phyloP scores from a whole-genome alignment of 805 yeast species.

The Metschnikowia noctiluminum region DNA sequence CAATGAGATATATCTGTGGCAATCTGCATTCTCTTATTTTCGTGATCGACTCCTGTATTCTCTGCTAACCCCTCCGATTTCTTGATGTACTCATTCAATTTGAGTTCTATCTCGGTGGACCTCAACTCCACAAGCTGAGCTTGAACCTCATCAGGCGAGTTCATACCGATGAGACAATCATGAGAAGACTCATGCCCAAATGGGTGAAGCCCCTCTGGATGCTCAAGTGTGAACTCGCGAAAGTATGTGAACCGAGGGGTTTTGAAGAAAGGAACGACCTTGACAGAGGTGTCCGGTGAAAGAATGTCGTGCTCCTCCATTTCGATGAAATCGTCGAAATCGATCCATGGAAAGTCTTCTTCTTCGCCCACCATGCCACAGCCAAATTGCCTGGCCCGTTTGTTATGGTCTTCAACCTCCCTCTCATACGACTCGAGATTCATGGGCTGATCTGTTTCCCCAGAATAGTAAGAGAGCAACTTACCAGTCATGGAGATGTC shows the following conservation, averaged over 20 bases:
- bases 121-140: constrained; percentile 35
- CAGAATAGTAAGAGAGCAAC: constrained; percentile 16
- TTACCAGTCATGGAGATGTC: constrained; percentile 44
- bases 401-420: constrained; percentile 5
- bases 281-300: constrained; percentile 41
- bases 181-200: constrained; percentile 66
- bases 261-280: constrained; percentile 44
- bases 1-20: constrained; percentile 1
- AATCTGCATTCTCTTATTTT: neutral
- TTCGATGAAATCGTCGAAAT: constrained; percentile 72
- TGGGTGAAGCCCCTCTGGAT: constrained; percentile 45
- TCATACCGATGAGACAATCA: constrained; percentile 54
- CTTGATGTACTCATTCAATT: constrained; percentile 13
- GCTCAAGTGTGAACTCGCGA: constrained; percentile 46
- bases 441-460: constrained; percentile 9
- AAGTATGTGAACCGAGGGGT: constrained; percentile 63
- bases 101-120: constrained; percentile 12
- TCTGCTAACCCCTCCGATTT: constrained; percentile 5
- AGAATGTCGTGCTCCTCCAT: constrained; percentile 48
- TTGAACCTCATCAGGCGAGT: constrained; percentile 57
- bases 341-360: constrained; percentile 57
- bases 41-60: neutral
- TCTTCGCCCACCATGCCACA: constrained; percentile 17
- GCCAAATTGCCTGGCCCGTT: neutral
- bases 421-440: constrained; percentile 13